phyloP scores from a whole-genome alignment of 495 filamentous ascomycete species.

The Podospora tetraspora region DNA sequence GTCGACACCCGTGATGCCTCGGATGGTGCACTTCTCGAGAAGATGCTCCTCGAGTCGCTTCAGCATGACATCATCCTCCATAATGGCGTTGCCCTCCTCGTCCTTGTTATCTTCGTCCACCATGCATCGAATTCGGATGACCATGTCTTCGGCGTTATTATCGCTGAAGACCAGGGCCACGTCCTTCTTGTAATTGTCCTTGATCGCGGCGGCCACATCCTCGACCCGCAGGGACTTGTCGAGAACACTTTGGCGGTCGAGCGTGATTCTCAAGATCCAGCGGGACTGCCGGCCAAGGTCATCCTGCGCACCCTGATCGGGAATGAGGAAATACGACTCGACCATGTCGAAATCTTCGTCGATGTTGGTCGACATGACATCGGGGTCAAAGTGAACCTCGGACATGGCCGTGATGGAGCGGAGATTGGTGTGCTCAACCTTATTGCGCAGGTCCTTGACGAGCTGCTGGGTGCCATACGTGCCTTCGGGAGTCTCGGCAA shows the following conservation, averaged over 20 bases:
- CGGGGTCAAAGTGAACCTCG: slow-evolving; percentile 96
- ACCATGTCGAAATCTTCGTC: slow-evolving; percentile 88
- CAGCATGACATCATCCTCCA: slow-evolving; percentile 83
- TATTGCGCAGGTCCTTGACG: slow-evolving; percentile 79
- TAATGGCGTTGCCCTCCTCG: slow-evolving; percentile 68
- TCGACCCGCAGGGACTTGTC: slow-evolving; percentile 90
- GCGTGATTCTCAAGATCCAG: slow-evolving; percentile 91
- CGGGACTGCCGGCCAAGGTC: slow-evolving; percentile 74
- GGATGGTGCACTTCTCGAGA: slow-evolving; percentile 80
- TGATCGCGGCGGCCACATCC: slow-evolving; percentile 85
- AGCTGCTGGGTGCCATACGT: slow-evolving; percentile 60
- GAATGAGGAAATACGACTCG: slow-evolving; percentile 93
- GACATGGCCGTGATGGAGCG: slow-evolving; percentile 84
- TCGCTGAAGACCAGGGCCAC: slow-evolving; percentile 94
- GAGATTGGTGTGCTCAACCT: slow-evolving; percentile 91
- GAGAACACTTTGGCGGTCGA: slow-evolving; percentile 86
- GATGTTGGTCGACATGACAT: slow-evolving; percentile 78
- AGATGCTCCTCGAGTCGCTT: slow-evolving; percentile 88
- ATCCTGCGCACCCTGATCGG: slow-evolving; percentile 69
- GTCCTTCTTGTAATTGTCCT: slow-evolving; percentile 79
- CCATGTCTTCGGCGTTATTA: slow-evolving; percentile 92
- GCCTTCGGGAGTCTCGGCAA: slow-evolving; percentile 55
- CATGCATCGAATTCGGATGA: slow-evolving; percentile 88
- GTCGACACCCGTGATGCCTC: slow-evolving; percentile 82
- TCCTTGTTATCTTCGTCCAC: slow-evolving; percentile 62